These are phyloP conservation scores for Wallacemonas sp. DNA, from an alignment of 208 protist species.

Conservation along the genomic window DNA sequence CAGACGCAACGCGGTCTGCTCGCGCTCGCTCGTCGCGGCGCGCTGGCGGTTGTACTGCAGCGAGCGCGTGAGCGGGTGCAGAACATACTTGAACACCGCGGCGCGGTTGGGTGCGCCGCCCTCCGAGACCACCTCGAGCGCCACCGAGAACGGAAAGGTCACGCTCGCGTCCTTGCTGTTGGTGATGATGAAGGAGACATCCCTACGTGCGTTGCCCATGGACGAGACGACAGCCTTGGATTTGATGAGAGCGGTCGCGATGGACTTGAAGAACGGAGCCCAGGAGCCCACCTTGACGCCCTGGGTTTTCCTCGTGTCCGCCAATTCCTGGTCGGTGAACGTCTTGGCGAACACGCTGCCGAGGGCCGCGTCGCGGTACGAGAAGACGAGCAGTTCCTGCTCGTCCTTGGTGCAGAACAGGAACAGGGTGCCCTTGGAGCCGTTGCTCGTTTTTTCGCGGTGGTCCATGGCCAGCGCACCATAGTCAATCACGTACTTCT, in stretches of 20 bases:
- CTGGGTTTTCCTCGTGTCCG: constrained; percentile 48
- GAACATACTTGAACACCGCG: constrained; percentile 56
- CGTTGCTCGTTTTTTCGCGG: constrained; percentile 17
- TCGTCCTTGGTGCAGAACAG: constrained; percentile 53
- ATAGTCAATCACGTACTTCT: constrained; percentile 84
- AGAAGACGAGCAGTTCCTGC: constrained; percentile 62
- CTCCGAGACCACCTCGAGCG: constrained; percentile 53
- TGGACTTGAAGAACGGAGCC: constrained; percentile 87
- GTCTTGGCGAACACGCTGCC: constrained; percentile 58
- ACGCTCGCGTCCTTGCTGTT: constrained; percentile 62
- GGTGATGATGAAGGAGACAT: constrained; percentile 58
- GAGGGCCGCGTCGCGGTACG: constrained; percentile 54
- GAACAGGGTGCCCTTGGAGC: constrained; percentile 51
- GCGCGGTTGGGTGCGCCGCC: constrained; percentile 24
- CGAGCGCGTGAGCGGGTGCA: constrained; percentile 59
- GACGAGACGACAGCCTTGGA: constrained; percentile 47
- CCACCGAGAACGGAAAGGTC: constrained; percentile 54
- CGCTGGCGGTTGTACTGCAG: constrained; percentile 41
- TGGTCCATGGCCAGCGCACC: constrained; percentile 81
- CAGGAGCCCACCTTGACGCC: constrained; percentile 54
- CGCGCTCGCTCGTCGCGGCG: constrained; percentile 23
- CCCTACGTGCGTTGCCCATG: constrained; percentile 28
- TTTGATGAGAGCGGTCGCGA: constrained; percentile 80
- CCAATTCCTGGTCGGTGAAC: constrained; percentile 73
- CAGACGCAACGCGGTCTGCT: constrained; percentile 23